Conservation (phyloP, 371 early-diverging fungal species). For the Nematocida sp. region DNA sequence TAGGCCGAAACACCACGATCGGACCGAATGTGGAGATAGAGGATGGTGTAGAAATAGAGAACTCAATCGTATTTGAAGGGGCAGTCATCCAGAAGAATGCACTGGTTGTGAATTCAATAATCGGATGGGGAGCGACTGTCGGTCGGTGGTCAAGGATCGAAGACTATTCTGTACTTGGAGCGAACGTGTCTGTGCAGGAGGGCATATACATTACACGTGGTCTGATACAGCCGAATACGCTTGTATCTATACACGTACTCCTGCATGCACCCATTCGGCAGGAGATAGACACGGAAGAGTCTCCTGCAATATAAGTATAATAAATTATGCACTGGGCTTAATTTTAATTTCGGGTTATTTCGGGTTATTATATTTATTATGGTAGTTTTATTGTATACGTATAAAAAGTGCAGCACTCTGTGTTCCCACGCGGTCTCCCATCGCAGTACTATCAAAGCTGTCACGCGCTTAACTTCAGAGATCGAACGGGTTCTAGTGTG, state of each 20-base stretch:
- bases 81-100: slow-evolving; percentile 79
- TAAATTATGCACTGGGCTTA: not conserved
- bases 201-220: slow-evolving; percentile 37
- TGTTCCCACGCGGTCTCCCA: slow-evolving; percentile 29
- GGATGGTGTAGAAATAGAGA: slow-evolving; percentile 76
- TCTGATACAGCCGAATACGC: slow-evolving; percentile 44
- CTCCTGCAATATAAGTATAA: slow-evolving; percentile 4
- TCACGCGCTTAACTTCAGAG: slow-evolving; percentile 29
- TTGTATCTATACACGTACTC: slow-evolving; percentile 8
- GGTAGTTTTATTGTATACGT: not conserved
- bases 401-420: slow-evolving; percentile 26
- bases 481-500: slow-evolving; percentile 20
- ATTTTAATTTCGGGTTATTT: not conserved
- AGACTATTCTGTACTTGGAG: slow-evolving; percentile 50
- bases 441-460: slow-evolving; percentile 29
- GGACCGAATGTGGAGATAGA: slow-evolving; percentile 76
- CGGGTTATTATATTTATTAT: not conserved
- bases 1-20: slow-evolving; percentile 83
- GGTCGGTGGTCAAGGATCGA: slow-evolving; percentile 42
- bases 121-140: slow-evolving; percentile 83
- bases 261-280: not conserved
- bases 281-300: not conserved
- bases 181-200: slow-evolving; percentile 52
- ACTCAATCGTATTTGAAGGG: slow-evolving; percentile 82
- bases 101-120: slow-evolving; percentile 81